Base-by-base conservation (phyloP, 805 yeast genomes). In the Lachancea sp. region DNA sequence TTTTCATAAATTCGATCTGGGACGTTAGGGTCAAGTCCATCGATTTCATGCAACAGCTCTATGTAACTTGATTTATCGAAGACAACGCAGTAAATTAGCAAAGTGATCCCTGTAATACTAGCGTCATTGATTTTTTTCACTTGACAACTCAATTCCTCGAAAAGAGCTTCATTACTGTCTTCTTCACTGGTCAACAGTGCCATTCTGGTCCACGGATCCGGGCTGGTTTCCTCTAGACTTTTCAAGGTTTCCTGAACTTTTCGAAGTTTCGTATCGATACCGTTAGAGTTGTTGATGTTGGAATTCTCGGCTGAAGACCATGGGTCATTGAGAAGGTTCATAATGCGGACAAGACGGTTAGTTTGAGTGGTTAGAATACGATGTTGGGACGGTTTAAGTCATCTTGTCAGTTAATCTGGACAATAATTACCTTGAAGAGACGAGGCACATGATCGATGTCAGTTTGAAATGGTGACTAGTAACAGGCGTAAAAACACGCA, bases 51-150 rank as follows among this genome's bases (percentile, higher is more conserved):
- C 17, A 81, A 58, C 1, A 79, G 56, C 36, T 81, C 82, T 1
- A 74, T 74, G 36, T 75, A 67, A 7, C 66, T 70, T 9, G 62
- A 55, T 31, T 79, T 69, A 47, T 75, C 70, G 51, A 77, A 81
- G 32, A 77, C 77, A 19, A 81, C 70, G 10, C 83, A 75, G 56
- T 75, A 79, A 2, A 79, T 69, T 41, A 74, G 57, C 5, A 78
- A 73, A 1, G 73, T 68, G 1, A 74, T 52, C 0, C 79, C 79
- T 25, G 71, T 69, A 7, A 58, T 50, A 33, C 51, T 34, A 25
- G 42, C 47, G 38, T 55, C 58, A 41, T 60, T 59, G 2, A 56
- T 51, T 40, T 56, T 46, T 8, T 41, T 38, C 2, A 50, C 45
- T 16, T 49, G 36, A 8, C 37, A 36, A 19, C 58, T 38, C 10